Conservation (phyloP, 768 basidiomycete species). For the Tylopilus intermedius region DNA sequence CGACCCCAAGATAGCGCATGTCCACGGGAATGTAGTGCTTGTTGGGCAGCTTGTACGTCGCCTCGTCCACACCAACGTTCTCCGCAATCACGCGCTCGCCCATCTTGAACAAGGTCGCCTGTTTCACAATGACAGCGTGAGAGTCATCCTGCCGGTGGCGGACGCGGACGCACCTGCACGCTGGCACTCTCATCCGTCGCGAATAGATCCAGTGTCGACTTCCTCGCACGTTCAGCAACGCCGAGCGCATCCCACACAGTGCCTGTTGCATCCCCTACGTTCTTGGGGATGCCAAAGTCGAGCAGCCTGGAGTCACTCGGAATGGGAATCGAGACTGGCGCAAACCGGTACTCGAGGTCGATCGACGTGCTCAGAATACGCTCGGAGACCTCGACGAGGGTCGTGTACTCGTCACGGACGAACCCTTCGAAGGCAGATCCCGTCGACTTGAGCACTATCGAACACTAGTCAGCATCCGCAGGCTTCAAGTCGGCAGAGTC, state of each 20-base stretch:
- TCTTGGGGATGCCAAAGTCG: slow-evolving; percentile 41
- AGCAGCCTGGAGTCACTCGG: slow-evolving; percentile 52
- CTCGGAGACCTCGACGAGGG: slow-evolving; percentile 76
- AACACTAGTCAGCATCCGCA: background rate
- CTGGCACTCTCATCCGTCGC: slow-evolving; percentile 86
- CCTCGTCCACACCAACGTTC: slow-evolving; percentile 53
- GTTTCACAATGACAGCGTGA: slow-evolving; percentile 3
- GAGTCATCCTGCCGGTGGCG: rapidly evolving
- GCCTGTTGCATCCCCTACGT: slow-evolving; percentile 35
- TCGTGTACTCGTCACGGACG: slow-evolving; percentile 84
- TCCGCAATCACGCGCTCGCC: slow-evolving; percentile 65
- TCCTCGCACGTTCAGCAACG: slow-evolving; percentile 48
- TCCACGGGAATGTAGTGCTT: slow-evolving; percentile 92
- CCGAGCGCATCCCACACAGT: slow-evolving; percentile 57
- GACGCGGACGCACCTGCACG: slow-evolving; percentile 61
- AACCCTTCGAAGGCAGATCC: slow-evolving; percentile 84
- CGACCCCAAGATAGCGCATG: slow-evolving; percentile 67
- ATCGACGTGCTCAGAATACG: slow-evolving; percentile 88
- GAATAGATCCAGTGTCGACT: slow-evolving; percentile 73
- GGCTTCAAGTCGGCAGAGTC: background rate
- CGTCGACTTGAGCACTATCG: slow-evolving; percentile 79
- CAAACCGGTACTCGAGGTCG: slow-evolving; percentile 68
- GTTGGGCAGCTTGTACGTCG: slow-evolving; percentile 81
- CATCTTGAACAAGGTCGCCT: slow-evolving; percentile 94
- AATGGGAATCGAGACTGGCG: slow-evolving; percentile 39